Conservation (phyloP, 495 filamentous ascomycete species). For the Hyaloscypha bicolor region DNA sequence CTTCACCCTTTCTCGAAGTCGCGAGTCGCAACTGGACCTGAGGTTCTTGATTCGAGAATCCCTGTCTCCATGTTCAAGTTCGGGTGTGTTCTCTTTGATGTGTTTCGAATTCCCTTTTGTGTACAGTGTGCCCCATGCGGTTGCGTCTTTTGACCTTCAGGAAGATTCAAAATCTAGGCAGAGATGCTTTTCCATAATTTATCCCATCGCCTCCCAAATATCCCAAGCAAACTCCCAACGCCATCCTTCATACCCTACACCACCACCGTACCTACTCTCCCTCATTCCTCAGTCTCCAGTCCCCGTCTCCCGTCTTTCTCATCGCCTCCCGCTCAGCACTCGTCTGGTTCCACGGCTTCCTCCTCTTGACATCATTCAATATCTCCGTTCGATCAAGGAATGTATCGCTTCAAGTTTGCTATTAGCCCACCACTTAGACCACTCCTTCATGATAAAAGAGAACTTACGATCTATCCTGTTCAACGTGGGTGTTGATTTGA, state of each 20-base stretch:
- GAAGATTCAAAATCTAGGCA: not conserved
- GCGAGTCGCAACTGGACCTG: not conserved
- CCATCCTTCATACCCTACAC: not conserved
- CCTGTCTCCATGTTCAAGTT: not conserved
- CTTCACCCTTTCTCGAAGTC: not conserved
- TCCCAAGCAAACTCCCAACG: not conserved
- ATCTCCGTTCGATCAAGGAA: constrained; percentile 18
- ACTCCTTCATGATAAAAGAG: not conserved
- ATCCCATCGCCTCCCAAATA: not conserved
- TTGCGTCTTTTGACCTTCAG: no score
- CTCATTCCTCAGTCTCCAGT: not conserved
- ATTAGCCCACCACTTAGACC: not conserved
- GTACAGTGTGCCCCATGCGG: not conserved
- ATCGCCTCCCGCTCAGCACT: constrained; percentile 16
- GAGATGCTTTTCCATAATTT: not conserved
- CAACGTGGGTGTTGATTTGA: constrained; percentile 1
- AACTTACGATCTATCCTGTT: constrained; percentile 11
- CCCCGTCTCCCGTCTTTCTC: not conserved
- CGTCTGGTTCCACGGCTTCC: constrained; percentile 24
- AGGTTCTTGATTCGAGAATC: not conserved
- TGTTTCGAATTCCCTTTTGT: not conserved
- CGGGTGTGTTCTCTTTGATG: not conserved
- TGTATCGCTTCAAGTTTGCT: constrained; percentile 7
- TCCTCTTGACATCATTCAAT: constrained; percentile 12
- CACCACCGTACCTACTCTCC: no score